Base-by-base conservation (phyloP, 768 basidiomycete genomes). In the Mycena sanguinolenta region DNA sequence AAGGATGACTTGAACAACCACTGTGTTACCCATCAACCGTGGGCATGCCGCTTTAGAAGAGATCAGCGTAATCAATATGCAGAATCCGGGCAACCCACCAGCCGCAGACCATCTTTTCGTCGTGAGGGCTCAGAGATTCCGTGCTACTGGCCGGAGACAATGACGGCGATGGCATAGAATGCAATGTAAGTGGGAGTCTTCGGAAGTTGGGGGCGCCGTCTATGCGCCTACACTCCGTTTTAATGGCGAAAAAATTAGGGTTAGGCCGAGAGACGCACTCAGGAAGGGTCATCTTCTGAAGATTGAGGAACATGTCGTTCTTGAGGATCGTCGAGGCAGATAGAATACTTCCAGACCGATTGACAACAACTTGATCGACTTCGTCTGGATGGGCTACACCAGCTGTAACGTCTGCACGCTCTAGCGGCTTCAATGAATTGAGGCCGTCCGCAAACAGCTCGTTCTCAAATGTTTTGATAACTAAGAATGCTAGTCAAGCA, bases 151-250 rank as follows among this genome's bases (percentile, higher is more conserved):
- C 65, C 5, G 79, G 77, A 16, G 80, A 74, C 38, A 81, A 69
- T 13, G 76, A 70, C 23, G 74, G 75, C 14, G 80, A 75, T 1
- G 76, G 67, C 16, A 76, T 67, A 25, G 82, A 80, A 28, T 77
- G 79, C 70, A 93, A 81, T 4, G 87, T 87, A 75, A 98, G 83
- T 8, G 94, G 92, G 17, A 94, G 84, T 25, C 92, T 86, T 67
- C 98, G 89, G 85, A 97, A 99, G 77, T 99, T 99, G 0, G 97
- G 95, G 1, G 95, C 89, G 10, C 97, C 97, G 17, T 98, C 95
- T 46, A 99, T 95, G 21, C 96, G 92, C 76, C 93, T 91, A 73
- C 17, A 49, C 7, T n/a, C 28, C 14, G 19, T 66, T 52, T 23
- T 34, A 16, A 58, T 27, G 4, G 8, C 23, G 9, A n/a, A 5